A percentile compares a stretch with the other conserved stretches of the same genome.
These are phyloP conservation scores for Magnaporthiopsis incrustans DNA, from an alignment of 2,329 filamentous ascomycete species.

Conservation along the genomic window DNA sequence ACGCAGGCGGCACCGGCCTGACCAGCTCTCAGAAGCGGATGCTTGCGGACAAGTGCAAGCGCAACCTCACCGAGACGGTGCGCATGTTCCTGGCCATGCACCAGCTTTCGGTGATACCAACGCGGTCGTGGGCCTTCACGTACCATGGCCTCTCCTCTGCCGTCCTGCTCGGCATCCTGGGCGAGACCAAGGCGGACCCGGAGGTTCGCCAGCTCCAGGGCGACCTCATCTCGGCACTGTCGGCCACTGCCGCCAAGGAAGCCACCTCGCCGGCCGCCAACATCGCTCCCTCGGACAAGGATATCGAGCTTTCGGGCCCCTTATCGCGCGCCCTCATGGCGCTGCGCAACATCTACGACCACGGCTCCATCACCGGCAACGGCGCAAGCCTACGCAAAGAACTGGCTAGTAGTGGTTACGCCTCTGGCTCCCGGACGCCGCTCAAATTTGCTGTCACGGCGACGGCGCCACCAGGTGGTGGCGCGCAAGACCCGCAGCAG, in stretches of 20 bases:
- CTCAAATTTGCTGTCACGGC: conserved; percentile 21
- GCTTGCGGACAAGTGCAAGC: conserved; percentile 51
- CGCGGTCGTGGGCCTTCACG: conserved; percentile 60
- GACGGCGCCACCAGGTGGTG: conserved; percentile 1
- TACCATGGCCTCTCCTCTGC: conserved; percentile 60
- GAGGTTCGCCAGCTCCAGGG: conserved; percentile 57
- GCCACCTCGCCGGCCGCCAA: conserved; percentile 44
- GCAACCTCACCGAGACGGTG: conserved; percentile 56
- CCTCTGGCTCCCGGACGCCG: conserved; percentile 38
- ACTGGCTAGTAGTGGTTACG: conserved; percentile 36
- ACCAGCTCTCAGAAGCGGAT: conserved; percentile 43
- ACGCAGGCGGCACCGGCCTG: conserved; percentile 36
- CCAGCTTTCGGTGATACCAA: conserved; percentile 58
- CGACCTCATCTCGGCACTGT: conserved; percentile 55
- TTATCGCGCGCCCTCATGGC: conserved; percentile 53
- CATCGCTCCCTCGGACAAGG: conserved; percentile 47
- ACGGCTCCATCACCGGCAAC: conserved; percentile 48
- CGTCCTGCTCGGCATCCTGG: conserved; percentile 53
- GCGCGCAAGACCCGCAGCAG: conserved; percentile 10
- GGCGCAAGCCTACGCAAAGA: conserved; percentile 24
- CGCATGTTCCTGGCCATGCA: conserved; percentile 64
- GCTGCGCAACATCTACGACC: conserved; percentile 58
- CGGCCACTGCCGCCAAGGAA: conserved; percentile 56
- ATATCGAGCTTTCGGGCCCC: conserved; percentile 55
- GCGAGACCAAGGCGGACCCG: conserved; percentile 54